phyloP scores from a whole-genome alignment of 768 basidiomycete species.

The Suillus hirtellus region DNA sequence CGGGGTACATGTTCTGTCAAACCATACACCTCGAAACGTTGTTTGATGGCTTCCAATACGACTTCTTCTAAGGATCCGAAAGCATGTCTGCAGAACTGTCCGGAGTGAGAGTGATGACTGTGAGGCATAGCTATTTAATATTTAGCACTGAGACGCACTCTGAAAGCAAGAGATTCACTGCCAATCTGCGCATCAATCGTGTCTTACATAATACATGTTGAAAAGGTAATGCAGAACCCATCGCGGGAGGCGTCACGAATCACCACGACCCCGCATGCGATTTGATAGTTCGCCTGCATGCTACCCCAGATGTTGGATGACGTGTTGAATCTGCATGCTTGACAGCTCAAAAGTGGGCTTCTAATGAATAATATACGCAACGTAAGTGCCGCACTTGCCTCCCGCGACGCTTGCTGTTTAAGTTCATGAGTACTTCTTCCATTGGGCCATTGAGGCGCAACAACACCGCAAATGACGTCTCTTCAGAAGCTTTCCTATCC shows the following conservation, averaged over 20 bases:
- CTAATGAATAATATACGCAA: neutral
- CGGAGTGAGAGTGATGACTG: constrained; percentile 91
- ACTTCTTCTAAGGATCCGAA: constrained; percentile 78
- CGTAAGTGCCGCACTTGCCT: neutral
- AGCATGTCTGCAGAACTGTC: constrained; percentile 93
- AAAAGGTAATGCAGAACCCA: constrained; percentile 5
- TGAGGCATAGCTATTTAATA: constrained; percentile 47
- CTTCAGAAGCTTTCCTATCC: neutral
- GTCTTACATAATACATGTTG: constrained; percentile 1
- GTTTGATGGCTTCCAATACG: constrained; percentile 73
- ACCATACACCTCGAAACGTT: constrained; percentile 81
- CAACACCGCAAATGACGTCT: neutral
- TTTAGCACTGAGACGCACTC: neutral
- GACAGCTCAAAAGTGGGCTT: neutral
- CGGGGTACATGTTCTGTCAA: constrained; percentile 93
- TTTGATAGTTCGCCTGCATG: neutral
- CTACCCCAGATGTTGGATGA: constrained; percentile 5
- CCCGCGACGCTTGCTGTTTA: neutral
- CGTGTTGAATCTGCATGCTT: constrained; percentile 1
- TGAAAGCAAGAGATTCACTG: too few relatives aligned
- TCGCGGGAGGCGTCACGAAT: constrained; percentile 6
- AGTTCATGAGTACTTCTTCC: neutral
- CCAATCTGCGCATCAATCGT: neutral
- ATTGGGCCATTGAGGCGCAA: neutral
- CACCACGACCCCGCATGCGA: constrained; percentile 10